These are phyloP conservation scores for Xylariomycetidae sp. DNA, from an alignment of 2,329 filamentous ascomycete genomes.

Conservation along the genomic window DNA sequence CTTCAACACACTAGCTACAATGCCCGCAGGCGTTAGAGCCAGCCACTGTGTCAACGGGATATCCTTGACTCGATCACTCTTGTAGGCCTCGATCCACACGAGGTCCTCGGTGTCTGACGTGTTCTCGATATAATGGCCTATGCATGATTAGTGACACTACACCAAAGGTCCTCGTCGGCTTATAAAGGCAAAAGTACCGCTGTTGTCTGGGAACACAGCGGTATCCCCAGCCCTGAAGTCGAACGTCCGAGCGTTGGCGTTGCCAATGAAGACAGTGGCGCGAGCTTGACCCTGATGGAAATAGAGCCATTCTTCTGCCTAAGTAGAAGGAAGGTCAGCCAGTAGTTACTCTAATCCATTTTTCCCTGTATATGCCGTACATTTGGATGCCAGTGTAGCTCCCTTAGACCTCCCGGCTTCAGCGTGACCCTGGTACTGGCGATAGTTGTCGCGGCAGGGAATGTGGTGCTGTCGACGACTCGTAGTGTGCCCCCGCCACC, in stretches of 20 bases:
- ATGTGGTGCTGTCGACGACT: slow-evolving; percentile 64
- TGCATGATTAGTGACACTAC: slow-evolving; percentile 10
- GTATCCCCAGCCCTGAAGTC: slow-evolving; percentile 65
- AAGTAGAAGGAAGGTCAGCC: neutral
- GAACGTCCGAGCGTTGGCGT: slow-evolving; percentile 57
- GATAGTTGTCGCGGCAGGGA: slow-evolving; percentile 61
- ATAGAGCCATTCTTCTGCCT: slow-evolving; percentile 68
- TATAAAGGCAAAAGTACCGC: too few species aligned
- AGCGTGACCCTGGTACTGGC: slow-evolving; percentile 61
- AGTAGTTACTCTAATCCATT: too few species aligned
- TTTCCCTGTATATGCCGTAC: too few species aligned
- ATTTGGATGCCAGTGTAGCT: slow-evolving; percentile 68
- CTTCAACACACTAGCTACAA: slow-evolving; percentile 57
- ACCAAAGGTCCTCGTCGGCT: too few species aligned
- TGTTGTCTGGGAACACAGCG: slow-evolving; percentile 63
- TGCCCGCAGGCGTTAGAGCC: slow-evolving; percentile 58
- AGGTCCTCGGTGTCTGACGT: slow-evolving; percentile 59
- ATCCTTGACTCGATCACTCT: slow-evolving; percentile 61
- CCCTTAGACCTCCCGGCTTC: slow-evolving; percentile 57
- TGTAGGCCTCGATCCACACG: slow-evolving; percentile 66
- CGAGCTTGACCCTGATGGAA: slow-evolving; percentile 59
- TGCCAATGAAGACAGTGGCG: slow-evolving; percentile 62
- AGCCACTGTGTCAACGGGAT: slow-evolving; percentile 66
- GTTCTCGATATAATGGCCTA: slow-evolving; percentile 65
- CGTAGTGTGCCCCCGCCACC: slow-evolving; percentile 58